Evolutionary conservation across 164 flowering plant genomes (phyloP), one percentile per base, ranked within the genome.

Genomic region (Euptelea pleiosperma): DNA sequence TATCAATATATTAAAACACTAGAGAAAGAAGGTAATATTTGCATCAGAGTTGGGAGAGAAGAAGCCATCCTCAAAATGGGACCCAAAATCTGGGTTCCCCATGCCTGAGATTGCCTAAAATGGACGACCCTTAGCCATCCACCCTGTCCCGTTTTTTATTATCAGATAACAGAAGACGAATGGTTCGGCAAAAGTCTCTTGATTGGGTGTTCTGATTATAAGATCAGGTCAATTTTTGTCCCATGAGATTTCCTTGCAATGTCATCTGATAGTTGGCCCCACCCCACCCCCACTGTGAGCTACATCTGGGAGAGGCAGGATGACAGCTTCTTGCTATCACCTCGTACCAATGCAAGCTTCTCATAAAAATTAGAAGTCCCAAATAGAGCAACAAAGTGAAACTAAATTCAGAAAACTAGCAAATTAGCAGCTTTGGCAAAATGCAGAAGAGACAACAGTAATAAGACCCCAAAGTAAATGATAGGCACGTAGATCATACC

Each of bases 401-500:
- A n/a, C n/a, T n/a, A n/a, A n/a, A n/a, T n/a, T n/a, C n/a, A n/a
- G n/a, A n/a, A n/a, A n/a, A n/a, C n/a, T n/a, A n/a, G n/a, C n/a
- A n/a, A n/a, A n/a, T n/a, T n/a, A n/a, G n/a, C 14, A 3, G 33
- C 34, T 18, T 50, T 36, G 5, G 8, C 2, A 31, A 50, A 50
- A 31, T 48, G 34, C 18, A 48, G 34, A 48, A 48, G 25, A 49
- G 37, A 51, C 3, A 5, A 12, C 8, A 57, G 0, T 36, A 40
- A 19, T 10, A 11, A 40, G 9, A 43, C 11, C 7, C 45, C n/a
- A 63, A 50, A 58, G 15, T 25, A 58, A 26, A 61, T 19, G 39
- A 37, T 19, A n/a, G 21, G 46, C 40, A 12, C 55, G 16, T 24
- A 42, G 55, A 31, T 6, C 75, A 47, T 88, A 93, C 99, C 99